A percentile compares a stretch with the other conserved stretches of the same genome.
These are phyloP conservation scores for Fusarium acutatum DNA, from an alignment of 2,329 filamentous ascomycete genomes.

Conservation along the genomic window DNA sequence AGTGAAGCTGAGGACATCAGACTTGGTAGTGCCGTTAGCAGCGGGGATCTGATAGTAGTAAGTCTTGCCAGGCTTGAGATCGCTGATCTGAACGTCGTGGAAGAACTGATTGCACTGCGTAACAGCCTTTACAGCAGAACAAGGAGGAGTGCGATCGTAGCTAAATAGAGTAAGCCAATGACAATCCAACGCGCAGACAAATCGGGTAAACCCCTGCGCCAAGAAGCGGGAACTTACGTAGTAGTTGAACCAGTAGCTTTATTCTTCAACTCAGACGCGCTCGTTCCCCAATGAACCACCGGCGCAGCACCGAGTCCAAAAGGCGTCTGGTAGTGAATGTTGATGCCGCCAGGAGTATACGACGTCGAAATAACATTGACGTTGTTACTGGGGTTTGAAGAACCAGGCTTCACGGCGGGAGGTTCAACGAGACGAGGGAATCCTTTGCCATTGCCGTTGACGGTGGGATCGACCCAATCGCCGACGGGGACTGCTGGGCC, in stretches of 20 bases:
- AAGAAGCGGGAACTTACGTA: background rate
- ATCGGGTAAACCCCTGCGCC: background rate
- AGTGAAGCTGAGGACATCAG: background rate
- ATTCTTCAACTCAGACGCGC: background rate
- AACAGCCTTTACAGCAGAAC: background rate
- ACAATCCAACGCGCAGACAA: background rate
- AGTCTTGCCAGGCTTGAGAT: background rate
- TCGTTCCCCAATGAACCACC: background rate
- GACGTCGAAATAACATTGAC: background rate
- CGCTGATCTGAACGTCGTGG: background rate
- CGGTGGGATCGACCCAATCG: background rate
- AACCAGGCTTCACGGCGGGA: background rate
- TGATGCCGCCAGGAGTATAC: background rate
- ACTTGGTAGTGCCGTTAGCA: background rate
- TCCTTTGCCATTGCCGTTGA: background rate
- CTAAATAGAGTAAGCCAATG: background rate
- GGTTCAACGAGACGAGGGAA: background rate
- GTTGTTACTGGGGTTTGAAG: background rate
- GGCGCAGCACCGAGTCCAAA: background rate
- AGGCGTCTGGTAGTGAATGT: background rate
- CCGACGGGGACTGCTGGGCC: background rate
- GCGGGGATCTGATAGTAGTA: constrained; percentile 1
- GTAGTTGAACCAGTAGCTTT: background rate
- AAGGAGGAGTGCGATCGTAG: background rate
- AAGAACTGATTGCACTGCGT: constrained; percentile 7